phyloP scores from a whole-genome alignment of 148 eudicot genomes.

The Simmondsia chinensis region DNA sequence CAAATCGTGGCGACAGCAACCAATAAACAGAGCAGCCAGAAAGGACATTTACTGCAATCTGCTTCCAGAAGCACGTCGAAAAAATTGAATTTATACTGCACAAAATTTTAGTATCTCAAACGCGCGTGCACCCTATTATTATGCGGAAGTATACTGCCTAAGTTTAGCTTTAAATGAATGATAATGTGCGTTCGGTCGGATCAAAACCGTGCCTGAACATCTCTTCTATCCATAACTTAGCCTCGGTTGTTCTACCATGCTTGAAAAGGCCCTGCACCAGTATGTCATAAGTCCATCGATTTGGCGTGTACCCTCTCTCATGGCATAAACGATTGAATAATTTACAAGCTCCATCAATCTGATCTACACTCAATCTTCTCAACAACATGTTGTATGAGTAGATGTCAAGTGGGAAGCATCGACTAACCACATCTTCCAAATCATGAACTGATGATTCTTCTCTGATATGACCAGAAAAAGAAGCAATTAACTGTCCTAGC shows the following conservation, averaged over 20 bases:
- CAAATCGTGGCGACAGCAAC: too few relatives aligned
- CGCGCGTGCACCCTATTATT: too few relatives aligned
- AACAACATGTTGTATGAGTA: slow-evolving; percentile 62
- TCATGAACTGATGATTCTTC: slow-evolving; percentile 19
- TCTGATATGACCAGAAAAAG: slow-evolving; percentile 31
- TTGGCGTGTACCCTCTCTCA: slow-evolving; percentile 59
- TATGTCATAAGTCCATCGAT: slow-evolving; percentile 59
- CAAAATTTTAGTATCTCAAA: too few relatives aligned
- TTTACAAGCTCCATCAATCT: slow-evolving; percentile 42
- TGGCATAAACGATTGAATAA: slow-evolving; percentile 31
- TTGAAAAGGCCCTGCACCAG: slow-evolving; percentile 40
- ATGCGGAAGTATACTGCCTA: too few relatives aligned
- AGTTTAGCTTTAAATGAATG: neutral
- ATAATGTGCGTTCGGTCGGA: slow-evolving; percentile 13
- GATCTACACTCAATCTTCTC: slow-evolving; percentile 32
- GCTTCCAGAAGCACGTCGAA: too few relatives aligned
- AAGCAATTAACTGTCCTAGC: slow-evolving; percentile 43
- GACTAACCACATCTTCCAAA: slow-evolving; percentile 38
- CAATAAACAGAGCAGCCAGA: too few relatives aligned
- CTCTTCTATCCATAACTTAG: slow-evolving; percentile 39
- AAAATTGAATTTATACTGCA: too few relatives aligned
- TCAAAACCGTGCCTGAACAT: slow-evolving; percentile 46
- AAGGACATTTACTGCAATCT: too few relatives aligned
- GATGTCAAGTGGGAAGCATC: slow-evolving; percentile 47
- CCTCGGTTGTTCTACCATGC: slow-evolving; percentile 48